phyloP scores from a whole-genome alignment of 208 protist genomes.

The Trypanosoma congolense region DNA sequence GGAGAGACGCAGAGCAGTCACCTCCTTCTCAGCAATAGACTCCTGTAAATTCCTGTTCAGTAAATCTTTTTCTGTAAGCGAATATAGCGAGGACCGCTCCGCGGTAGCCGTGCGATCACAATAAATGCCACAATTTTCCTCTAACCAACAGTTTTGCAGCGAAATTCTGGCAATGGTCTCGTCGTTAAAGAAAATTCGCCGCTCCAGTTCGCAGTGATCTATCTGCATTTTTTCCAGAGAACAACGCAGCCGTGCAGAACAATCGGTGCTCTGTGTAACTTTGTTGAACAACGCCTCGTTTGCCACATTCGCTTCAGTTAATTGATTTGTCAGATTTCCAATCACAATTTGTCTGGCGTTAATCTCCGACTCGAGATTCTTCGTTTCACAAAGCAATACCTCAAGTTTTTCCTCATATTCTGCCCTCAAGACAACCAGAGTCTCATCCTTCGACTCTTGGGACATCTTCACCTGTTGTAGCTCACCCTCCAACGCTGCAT shows the following conservation, averaged over 20 bases:
- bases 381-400: constrained; percentile 28
- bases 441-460: constrained; percentile 47
- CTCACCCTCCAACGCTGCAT: constrained; percentile 38
- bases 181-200: constrained; percentile 7
- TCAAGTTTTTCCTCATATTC: constrained; percentile 43
- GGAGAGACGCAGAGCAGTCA: neutral
- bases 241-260: constrained; percentile 22
- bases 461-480: constrained; percentile 32
- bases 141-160: constrained; percentile 5
- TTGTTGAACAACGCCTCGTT: constrained; percentile 46
- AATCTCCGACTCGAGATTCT: constrained; percentile 46
- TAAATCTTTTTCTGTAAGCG: neutral
- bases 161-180: constrained; percentile 6
- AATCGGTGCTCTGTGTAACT: constrained; percentile 53
- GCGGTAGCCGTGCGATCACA: neutral
- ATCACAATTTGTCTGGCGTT: constrained; percentile 47
- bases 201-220: constrained; percentile 9
- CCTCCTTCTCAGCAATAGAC: neutral
- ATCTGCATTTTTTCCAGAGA: constrained; percentile 9
- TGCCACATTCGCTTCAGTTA: constrained; percentile 48
- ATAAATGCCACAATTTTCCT: constrained; percentile 16
- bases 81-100: neutral
- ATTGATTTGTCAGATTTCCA: constrained; percentile 55
- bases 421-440: constrained; percentile 47
- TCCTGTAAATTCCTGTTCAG: neutral